phyloP scores from a whole-genome alignment of 1,139 yeast genomes.

The Debaryomyces sp. region DNA sequence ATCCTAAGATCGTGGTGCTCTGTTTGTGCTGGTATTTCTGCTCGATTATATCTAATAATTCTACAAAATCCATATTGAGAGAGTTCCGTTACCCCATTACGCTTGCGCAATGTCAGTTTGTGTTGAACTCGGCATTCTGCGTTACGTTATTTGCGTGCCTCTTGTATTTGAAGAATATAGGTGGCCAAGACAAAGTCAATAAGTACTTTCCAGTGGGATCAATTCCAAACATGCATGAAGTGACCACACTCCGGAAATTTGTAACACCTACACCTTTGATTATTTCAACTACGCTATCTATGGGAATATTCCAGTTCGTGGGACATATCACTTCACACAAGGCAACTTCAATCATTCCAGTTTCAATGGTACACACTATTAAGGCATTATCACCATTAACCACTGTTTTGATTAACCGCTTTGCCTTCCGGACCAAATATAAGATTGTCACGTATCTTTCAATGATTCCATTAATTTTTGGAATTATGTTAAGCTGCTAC shows the following conservation, averaged over 20 bases:
- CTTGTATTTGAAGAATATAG: conserved; percentile 22
- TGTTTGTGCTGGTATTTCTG: conserved; percentile 80
- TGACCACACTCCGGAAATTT: conserved; percentile 30
- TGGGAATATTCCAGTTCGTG: conserved; percentile 89
- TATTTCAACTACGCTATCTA: conserved; percentile 74
- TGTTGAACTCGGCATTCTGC: conserved; percentile 63
- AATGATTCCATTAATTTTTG: conserved; percentile 71
- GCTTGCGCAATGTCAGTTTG: conserved; percentile 81
- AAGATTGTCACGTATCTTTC: conserved; percentile 71
- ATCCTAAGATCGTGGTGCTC: conserved; percentile 35
- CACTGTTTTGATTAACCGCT: conserved; percentile 78
- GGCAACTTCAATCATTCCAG: conserved; percentile 87
- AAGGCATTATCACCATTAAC: conserved; percentile 87
- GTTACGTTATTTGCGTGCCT: conserved; percentile 30
- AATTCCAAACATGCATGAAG: conserved; percentile 40
- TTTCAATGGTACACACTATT: conserved; percentile 87
- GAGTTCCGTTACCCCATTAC: conserved; percentile 79
- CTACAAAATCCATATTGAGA: conserved; percentile 74
- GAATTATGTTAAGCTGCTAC: conserved; percentile 84
- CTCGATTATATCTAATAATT: conserved; percentile 80
- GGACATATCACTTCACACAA: conserved; percentile 91
- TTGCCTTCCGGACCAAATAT: conserved; percentile 60
- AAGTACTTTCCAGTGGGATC: conserved; percentile 58
- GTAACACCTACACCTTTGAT: conserved; percentile 57
- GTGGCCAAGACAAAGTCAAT: conserved; percentile 10